Percentiles rank a stretch among this genome's conserved stretches.
phyloP scores from a whole-genome alignment of 352 stramenopile genomes.

The Pythium guiyangense region DNA sequence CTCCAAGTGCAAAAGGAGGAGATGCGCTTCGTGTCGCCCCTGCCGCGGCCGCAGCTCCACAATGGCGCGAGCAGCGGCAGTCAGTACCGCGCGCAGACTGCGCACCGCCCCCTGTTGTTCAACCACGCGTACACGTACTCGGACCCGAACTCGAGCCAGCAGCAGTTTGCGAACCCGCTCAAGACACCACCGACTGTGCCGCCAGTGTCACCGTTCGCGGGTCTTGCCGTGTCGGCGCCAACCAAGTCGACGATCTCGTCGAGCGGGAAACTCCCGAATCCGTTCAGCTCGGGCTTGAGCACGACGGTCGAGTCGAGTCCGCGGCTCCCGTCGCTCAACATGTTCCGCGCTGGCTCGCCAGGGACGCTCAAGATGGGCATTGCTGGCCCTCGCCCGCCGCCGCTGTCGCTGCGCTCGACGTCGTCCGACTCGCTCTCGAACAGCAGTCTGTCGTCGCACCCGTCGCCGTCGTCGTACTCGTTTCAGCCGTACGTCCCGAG shows the following conservation, averaged over 20 bases:
- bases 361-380: constrained; percentile 65
- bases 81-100: constrained; percentile 16
- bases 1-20: constrained; percentile 70
- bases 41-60: constrained; percentile 35
- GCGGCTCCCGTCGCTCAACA: constrained; percentile 62
- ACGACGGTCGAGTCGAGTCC: constrained; percentile 59
- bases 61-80: constrained; percentile 15
- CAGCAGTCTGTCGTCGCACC: constrained; percentile 20
- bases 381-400: constrained; percentile 34
- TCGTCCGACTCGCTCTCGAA: constrained; percentile 50
- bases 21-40: constrained; percentile 68
- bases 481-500: constrained; percentile 32
- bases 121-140: constrained; percentile 64
- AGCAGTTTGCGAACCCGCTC: constrained; percentile 23
- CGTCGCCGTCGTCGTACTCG: constrained; percentile 28
- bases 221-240: constrained; percentile 63
- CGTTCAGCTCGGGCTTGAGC: constrained; percentile 31
- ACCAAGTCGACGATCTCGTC: constrained; percentile 31
- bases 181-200: constrained; percentile 49
- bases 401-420: constrained; percentile 55
- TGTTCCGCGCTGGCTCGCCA: constrained; percentile 61
- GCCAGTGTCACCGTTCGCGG: constrained; percentile 65
- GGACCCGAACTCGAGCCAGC: constrained; percentile 34
- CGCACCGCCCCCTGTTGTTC: constrained; percentile 22
- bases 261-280: constrained; percentile 40